Conservation (phyloP, 2,329 filamentous ascomycete genomes). For the Verticillium longisporum region DNA sequence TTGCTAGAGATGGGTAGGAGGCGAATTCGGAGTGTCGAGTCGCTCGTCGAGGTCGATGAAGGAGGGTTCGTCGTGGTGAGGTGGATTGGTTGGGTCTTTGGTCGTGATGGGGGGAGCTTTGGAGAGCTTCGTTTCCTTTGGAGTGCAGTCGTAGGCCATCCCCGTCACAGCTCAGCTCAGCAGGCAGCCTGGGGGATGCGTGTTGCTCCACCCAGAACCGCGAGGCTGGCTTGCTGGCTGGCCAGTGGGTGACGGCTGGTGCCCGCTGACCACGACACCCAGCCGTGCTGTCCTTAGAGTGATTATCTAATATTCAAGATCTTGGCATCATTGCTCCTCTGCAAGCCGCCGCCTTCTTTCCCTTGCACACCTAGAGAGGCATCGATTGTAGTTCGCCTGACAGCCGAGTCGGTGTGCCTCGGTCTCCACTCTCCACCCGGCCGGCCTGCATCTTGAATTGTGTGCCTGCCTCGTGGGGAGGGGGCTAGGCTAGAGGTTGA, state of each 20-base stretch:
- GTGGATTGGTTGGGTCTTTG: not conserved
- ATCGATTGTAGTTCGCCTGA: not conserved
- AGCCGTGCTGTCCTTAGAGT: too few relatives aligned
- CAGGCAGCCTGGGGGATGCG: conserved; percentile 37
- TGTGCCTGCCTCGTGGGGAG: not conserved
- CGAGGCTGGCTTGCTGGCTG: not conserved
- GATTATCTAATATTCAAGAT: not conserved
- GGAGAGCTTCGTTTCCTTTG: not conserved
- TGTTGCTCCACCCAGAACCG: conserved; percentile 14
- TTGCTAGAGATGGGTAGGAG: not conserved
- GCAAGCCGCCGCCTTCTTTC: too few relatives aligned
- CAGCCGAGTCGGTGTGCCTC: not conserved
- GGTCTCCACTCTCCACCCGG: not conserved
- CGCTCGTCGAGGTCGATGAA: not conserved
- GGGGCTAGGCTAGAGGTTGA: too few relatives aligned
- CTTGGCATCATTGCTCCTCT: not conserved
- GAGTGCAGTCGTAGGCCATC: not conserved
- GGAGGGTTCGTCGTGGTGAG: not conserved
- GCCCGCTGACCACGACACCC: too few relatives aligned
- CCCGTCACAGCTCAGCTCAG: not conserved
- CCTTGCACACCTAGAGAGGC: too few relatives aligned
- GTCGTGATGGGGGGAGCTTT: not conserved
- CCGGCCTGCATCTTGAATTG: not conserved
- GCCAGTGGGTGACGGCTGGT: not conserved
- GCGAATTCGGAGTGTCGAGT: not conserved